Evolutionary conservation across 495 filamentous ascomycete genomes (phyloP), one percentile per base, ranked within the genome.

Genomic region (Podospora pseudocomata): DNA sequence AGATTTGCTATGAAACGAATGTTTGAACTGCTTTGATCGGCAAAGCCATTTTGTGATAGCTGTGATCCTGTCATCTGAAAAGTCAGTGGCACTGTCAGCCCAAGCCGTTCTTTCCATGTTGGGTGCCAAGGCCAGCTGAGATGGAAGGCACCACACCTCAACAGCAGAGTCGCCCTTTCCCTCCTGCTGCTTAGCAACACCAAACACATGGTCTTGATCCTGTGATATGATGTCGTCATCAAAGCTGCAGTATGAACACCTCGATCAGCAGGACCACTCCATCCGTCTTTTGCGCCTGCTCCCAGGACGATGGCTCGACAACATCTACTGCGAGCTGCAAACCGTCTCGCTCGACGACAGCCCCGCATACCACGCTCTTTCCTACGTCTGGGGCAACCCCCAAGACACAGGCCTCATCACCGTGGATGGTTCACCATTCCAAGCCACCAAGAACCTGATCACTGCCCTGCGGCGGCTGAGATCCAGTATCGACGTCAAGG

Each of bases 321-420:
- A 44, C 16, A 63, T 63, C 61, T 11, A 44, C 28, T 63, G 61
- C 61, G 49, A 20, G 18, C 61, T 63, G 61, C 4, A 63, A 23
- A 63, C 61, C 18, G 27, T 11, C 61, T 63, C 61, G 3, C 61
- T 63, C 7, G 61, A 63, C 32, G 61, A 44, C 61, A 44, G 23
- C 27, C 61, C 27, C 61, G 27, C 23, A n/a, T 79, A 76, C 59
- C 63, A 76, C 11, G 71, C 76, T 20, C 66, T 77, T 2, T 79
- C 77, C 2, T 79, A 79, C 69, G 69, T 70, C 63, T 79, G 77
- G 77, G 77, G 77, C 15, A 60, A 49, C 15, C n/a, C 60, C 16
- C 13, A 32, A 1, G 57, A 59, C 23, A 67, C 64, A 4, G 44
- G 28, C 27, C 5, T 16, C 2, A 49, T 49, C 13, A 49, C 15